Base-by-base conservation (phyloP, 2,329 filamentous ascomycete genomes). In the Epichloe amarillans region DNA sequence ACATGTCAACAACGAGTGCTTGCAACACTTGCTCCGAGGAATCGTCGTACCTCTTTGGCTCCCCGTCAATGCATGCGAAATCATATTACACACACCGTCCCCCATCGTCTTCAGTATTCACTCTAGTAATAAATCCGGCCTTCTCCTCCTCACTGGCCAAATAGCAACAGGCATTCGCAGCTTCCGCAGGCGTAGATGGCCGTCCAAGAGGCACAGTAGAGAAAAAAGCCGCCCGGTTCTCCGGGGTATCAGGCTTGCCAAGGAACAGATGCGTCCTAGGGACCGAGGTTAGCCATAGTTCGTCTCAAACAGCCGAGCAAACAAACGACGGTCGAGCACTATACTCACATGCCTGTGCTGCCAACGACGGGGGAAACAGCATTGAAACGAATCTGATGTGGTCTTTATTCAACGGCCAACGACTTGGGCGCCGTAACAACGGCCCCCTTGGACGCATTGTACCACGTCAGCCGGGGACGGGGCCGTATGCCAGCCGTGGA, bases 81-180 rank as follows among this genome's bases (percentile, higher is more conserved):
- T 15, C 17, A 30, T 3, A 37, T 36, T 47, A 63, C 5, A 63
- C 58, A 38, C 60, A 64, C 14, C 59, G 56, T n/a, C 62, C 4
- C 51, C 51, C 51, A 39, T 52, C 51, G 21, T 46, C 47, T 44
- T 52, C 51, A 6, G 50, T 30, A 35, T 52, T 52, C 6, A 52
- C 51, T 4, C 51, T 47, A 11, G 47, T 50, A n/a, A 52, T 52
- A n/a, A 50, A 88, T 88, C 3, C 70, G 0, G 80, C 82, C 60
- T 88, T 84, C 30, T 87, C 81, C 60, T 88, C 85, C 30, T 87
- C 81, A 53, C 82, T 85, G 2, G 82, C 82, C 44, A 89, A 64
- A 61, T 83, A 89, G 17, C 82, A 72, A 54, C 79, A 82, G 26
- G 83, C 82, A 59, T 86, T 86, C 2, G 82, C 84, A 37, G 89